phyloP scores from a whole-genome alignment of 305 asterid species.

The Ajuga reptans region DNA sequence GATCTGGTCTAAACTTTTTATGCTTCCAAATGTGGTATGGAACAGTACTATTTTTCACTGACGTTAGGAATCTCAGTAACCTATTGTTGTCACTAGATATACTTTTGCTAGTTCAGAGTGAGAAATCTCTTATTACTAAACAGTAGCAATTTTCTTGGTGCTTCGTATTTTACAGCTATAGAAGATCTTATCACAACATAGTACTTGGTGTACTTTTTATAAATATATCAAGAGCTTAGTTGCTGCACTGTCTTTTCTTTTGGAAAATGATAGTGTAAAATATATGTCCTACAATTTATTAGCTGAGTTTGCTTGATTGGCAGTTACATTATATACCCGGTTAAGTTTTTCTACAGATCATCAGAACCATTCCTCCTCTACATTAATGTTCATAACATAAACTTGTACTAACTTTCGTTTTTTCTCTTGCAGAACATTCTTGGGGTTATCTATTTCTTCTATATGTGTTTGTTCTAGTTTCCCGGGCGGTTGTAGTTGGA shows the following conservation, averaged over 20 bases:
- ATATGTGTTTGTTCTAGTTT: conserved; percentile 61
- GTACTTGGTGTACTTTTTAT: background rate
- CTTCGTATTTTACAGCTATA: too few relatives aligned
- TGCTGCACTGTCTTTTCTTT: background rate
- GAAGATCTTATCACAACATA: background rate
- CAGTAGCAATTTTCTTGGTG: too few relatives aligned
- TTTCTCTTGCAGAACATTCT: conserved; percentile 53
- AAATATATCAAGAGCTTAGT: background rate
- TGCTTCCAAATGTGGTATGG: background rate
- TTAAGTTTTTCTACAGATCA: background rate
- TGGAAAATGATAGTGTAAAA: background rate
- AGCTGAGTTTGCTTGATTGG: background rate
- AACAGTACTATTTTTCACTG: background rate
- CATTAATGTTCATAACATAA: background rate
- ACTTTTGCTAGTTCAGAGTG: background rate
- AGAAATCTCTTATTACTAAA: background rate
- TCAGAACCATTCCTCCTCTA: background rate
- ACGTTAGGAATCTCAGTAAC: background rate
- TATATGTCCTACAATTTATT: background rate
- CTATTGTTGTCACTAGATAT: background rate
- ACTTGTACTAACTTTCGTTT: background rate
- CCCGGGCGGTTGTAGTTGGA: conserved; percentile 70
- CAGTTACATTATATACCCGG: background rate
- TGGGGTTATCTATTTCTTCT: conserved; percentile 94
- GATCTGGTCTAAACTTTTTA: background rate